Percentiles rank a stretch among this genome's conserved stretches.
Conservation (phyloP, 2,329 filamentous ascomycete species). For the Diaporthe longicolla region DNA sequence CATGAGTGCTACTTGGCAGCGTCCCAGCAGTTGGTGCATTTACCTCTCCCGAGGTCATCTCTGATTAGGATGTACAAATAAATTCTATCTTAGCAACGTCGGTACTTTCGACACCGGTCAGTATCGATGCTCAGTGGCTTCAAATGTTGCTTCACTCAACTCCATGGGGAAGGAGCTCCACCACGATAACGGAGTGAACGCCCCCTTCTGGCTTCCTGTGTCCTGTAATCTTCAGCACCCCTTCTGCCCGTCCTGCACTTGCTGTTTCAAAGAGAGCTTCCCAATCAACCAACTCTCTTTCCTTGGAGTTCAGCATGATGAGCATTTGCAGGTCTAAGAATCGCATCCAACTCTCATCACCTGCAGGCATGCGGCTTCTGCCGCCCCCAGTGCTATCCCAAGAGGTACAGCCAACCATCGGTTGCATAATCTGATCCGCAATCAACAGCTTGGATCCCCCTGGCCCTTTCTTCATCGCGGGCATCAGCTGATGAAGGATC, state of each 20-base stretch:
- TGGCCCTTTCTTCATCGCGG: conserved; percentile 41
- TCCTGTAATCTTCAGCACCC: not conserved
- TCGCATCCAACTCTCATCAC: conserved; percentile 5
- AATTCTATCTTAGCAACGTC: no score
- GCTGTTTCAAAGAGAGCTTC: not conserved
- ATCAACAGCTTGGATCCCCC: conserved; percentile 14
- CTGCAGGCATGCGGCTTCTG: not conserved
- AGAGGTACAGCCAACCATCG: not conserved
- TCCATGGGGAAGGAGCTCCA: conserved; percentile 3
- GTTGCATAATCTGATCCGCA: conserved; percentile 13
- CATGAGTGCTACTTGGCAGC: not conserved
- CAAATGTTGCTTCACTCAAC: not conserved
- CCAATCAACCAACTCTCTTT: conserved; percentile 20
- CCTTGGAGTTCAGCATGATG: conserved; percentile 16
- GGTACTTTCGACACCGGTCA: no score
- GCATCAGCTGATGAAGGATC: conserved; percentile 43
- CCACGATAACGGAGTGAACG: conserved; percentile 10
- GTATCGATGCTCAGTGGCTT: no score
- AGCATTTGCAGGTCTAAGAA: conserved; percentile 17
- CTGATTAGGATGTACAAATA: no score
- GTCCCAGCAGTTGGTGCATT: no score
- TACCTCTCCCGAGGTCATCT: no score
- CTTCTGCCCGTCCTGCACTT: conserved; percentile 13
- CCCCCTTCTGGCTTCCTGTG: not conserved
- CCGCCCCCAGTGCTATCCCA: not conserved